A percentile compares a stretch with the other conserved stretches of the same genome.
These are phyloP conservation scores for Cladosporium sp. DNA, from an alignment of 2,329 filamentous ascomycete genomes.

Conservation along the genomic window DNA sequence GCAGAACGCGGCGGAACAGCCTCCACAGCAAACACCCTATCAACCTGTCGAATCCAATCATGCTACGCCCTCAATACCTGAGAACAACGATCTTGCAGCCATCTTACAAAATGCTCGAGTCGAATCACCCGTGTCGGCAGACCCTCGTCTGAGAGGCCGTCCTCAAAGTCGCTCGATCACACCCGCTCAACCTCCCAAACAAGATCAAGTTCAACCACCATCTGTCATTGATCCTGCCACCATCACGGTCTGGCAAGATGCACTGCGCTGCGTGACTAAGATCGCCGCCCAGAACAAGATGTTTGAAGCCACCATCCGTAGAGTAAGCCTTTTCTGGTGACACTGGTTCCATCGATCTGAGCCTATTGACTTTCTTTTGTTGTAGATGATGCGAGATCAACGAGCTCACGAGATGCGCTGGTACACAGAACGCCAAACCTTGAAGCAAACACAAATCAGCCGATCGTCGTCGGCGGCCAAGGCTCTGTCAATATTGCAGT, in stretches of 20 bases:
- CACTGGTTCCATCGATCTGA: neutral
- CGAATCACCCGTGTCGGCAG: neutral
- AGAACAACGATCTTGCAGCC: neutral
- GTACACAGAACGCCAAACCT: conserved; percentile 37
- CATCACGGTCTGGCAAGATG: conserved; percentile 51
- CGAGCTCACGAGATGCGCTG: conserved; percentile 64
- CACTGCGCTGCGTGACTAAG: conserved; percentile 49
- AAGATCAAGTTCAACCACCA: neutral
- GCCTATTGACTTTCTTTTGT: conserved; percentile 26
- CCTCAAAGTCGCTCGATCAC: conserved; percentile 27
- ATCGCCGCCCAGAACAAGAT: conserved; percentile 46
- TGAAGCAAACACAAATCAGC: conserved; percentile 36
- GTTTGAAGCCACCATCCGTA: conserved; percentile 43
- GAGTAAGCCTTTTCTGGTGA: conserved; percentile 33
- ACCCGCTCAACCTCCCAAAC: conserved; percentile 3
- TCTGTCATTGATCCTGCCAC: conserved; percentile 45
- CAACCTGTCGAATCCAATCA: neutral
- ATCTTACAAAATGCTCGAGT: neutral
- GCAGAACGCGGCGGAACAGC: neutral
- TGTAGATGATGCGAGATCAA: conserved; percentile 62
- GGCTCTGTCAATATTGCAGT: conserved; percentile 35
- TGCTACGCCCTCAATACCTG: neutral
- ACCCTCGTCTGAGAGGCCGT: conserved; percentile 17
- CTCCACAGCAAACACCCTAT: conserved; percentile 1
- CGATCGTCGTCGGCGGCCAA: conserved; percentile 32